A percentile compares a stretch with the other conserved stretches of the same genome.
phyloP scores from a whole-genome alignment of 2,329 filamentous ascomycete species.

The Taxawa tesnikishii region DNA sequence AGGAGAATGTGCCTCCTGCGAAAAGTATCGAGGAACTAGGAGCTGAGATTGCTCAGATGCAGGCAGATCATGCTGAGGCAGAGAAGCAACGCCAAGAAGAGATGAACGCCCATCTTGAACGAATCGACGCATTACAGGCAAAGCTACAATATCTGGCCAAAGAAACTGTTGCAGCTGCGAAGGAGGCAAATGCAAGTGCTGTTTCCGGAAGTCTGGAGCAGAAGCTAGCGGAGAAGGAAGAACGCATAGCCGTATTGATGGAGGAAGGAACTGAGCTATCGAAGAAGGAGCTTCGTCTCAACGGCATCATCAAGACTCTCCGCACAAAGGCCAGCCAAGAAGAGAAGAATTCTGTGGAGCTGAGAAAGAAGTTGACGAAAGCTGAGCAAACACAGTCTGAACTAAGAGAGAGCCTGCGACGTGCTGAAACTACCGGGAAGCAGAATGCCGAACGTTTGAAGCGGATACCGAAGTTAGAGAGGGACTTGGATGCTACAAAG shows the following conservation, averaged over 20 bases:
- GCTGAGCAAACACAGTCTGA: constrained; percentile 53
- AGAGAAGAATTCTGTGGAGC: constrained; percentile 36
- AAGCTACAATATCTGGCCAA: constrained; percentile 82
- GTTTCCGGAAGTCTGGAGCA: constrained; percentile 56
- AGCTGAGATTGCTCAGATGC: constrained; percentile 34
- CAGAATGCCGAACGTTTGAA: constrained; percentile 43
- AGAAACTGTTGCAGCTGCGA: constrained; percentile 65
- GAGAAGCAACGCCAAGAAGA: constrained; percentile 64
- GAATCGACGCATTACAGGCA: constrained; percentile 81
- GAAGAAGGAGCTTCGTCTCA: constrained; percentile 72
- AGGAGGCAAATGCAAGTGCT: constrained; percentile 51
- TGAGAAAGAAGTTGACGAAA: constrained; percentile 49
- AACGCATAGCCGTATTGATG: constrained; percentile 79
- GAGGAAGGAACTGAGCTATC: constrained; percentile 86
- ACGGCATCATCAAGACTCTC: constrained; percentile 72
- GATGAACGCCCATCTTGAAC: constrained; percentile 69
- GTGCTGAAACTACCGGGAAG: constrained; percentile 47
- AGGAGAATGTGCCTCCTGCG: not conserved
- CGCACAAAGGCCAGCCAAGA: constrained; percentile 39
- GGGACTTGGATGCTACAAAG: constrained; percentile 49
- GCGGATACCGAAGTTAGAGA: constrained; percentile 36
- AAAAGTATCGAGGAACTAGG: constrained; percentile 24
- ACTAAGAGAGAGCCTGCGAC: constrained; percentile 47
- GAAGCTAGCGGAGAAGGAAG: constrained; percentile 78
- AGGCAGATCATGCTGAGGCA: constrained; percentile 36